Evolutionary conservation across 2,329 filamentous ascomycete species (phyloP).

Genomic region (Trematosphaeria pertusa): DNA sequence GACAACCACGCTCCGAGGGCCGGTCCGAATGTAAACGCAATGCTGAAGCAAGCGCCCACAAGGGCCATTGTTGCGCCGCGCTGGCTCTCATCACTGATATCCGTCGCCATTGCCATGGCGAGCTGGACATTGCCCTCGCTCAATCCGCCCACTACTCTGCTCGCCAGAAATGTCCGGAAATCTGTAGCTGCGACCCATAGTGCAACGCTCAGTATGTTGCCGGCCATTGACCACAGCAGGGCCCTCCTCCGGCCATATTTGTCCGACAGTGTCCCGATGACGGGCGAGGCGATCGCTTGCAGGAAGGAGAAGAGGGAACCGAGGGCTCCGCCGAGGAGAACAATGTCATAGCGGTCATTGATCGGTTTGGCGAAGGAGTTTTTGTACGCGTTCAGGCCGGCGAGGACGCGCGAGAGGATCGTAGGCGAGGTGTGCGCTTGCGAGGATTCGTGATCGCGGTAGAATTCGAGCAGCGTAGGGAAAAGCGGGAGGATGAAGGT

Average conservation of each 20-base stretch:
- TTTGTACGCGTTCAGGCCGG: constrained; percentile 92
- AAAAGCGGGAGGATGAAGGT: constrained; percentile 98
- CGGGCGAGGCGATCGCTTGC: constrained; percentile 88
- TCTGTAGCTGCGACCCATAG: constrained; percentile 94
- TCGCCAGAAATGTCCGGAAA: constrained; percentile 95
- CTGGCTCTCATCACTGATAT: constrained; percentile 86
- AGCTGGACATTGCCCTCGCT: constrained; percentile 98
- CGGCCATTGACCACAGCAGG: constrained; percentile 87
- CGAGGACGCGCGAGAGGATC: constrained; percentile 78
- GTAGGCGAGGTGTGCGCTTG: constrained; percentile 60
- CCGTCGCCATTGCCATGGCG: constrained; percentile 93
- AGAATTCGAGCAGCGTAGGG: constrained; percentile 94
- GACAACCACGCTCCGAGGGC: constrained; percentile 88
- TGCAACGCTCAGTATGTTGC: constrained; percentile 91
- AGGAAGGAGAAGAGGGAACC: constrained; percentile 93
- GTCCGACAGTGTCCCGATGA: constrained; percentile 90
- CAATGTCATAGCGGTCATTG: constrained; percentile 95
- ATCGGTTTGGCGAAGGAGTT: constrained; percentile 90
- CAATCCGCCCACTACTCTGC: constrained; percentile 86
- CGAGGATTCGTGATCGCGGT: constrained; percentile 80
- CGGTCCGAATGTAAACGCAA: constrained; percentile 96
- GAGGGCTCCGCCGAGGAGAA: constrained; percentile 89
- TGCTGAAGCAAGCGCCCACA: constrained; percentile 94
- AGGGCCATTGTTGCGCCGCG: constrained; percentile 94
- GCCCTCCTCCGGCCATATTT: constrained; percentile 85